phyloP scores from a whole-genome alignment of 306 rosid genomes.

The Cajanus cajan region DNA sequence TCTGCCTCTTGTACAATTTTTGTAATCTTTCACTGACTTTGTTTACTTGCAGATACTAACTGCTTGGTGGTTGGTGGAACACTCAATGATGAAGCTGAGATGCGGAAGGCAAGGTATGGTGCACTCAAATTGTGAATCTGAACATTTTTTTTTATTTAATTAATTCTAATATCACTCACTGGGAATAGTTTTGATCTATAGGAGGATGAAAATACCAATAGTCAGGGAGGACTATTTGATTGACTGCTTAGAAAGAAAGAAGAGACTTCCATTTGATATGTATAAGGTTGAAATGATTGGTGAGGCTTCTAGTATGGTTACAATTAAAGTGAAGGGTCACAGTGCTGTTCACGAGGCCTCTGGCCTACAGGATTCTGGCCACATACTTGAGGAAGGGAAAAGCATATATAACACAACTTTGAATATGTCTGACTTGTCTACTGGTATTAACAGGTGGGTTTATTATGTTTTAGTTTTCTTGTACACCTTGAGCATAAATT shows the following conservation, averaged over 20 bases:
- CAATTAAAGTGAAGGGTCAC: slow-evolving; percentile 89
- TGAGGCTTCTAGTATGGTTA: slow-evolving; percentile 79
- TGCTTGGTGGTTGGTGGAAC: slow-evolving; percentile 83
- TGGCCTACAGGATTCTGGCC: slow-evolving; percentile 87
- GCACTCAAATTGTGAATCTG: slow-evolving; percentile 26
- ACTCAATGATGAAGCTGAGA: slow-evolving; percentile 63
- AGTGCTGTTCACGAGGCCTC: slow-evolving; percentile 92
- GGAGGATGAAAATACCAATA: slow-evolving; percentile 89
- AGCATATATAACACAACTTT: slow-evolving; percentile 88
- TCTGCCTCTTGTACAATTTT: not conserved
- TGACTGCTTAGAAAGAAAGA: slow-evolving; percentile 71
- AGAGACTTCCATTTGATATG: slow-evolving; percentile 71
- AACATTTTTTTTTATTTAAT: slow-evolving; percentile 15
- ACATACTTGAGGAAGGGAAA: slow-evolving; percentile 87
- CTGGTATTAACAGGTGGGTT: slow-evolving; percentile 79
- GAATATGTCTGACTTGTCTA: slow-evolving; percentile 88
- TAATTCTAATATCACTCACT: slow-evolving; percentile 20
- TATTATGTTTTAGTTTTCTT: slow-evolving; percentile 15
- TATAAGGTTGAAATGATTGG: slow-evolving; percentile 77
- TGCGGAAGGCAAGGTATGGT: slow-evolving; percentile 76
- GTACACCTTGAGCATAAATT: slow-evolving; percentile 19
- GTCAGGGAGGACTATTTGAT: slow-evolving; percentile 87
- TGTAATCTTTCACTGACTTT: slow-evolving; percentile 22
- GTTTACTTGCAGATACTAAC: slow-evolving; percentile 67
- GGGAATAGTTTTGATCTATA: slow-evolving; percentile 37